These are phyloP conservation scores for Saccharomyces hybrid DNA, from an alignment of 1,139 yeast genomes.

Conservation along the genomic window DNA sequence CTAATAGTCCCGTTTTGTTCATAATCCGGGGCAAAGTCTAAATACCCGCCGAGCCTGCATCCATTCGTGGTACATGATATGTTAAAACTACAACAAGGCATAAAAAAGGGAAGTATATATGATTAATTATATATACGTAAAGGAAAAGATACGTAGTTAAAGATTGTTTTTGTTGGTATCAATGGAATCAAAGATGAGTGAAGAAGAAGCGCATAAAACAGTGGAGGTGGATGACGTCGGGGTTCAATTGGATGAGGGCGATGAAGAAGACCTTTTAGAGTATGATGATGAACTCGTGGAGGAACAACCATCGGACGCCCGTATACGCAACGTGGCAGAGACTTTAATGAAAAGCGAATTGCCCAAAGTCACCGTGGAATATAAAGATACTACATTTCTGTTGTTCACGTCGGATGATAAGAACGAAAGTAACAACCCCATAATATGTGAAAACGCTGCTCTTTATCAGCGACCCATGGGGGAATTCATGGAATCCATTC, in stretches of 20 bases:
- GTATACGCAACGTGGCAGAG: slow-evolving; percentile 16
- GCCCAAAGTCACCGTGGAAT: slow-evolving; percentile 16
- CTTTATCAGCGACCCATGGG: slow-evolving; percentile 17
- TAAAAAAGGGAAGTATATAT: neutral
- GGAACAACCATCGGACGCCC: slow-evolving; percentile 5
- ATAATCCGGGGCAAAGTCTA: neutral
- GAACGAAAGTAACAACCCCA: slow-evolving; percentile 8
- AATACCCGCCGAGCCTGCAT: neutral
- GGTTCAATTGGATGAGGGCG: slow-evolving; percentile 12
- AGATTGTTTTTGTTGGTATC: neutral
- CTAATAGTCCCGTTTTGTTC: neutral
- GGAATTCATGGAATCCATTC: slow-evolving; percentile 21
- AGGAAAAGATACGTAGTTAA: neutral
- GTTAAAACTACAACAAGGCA: neutral
- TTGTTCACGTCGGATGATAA: slow-evolving; percentile 20
- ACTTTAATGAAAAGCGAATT: slow-evolving; percentile 10
- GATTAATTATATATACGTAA: neutral
- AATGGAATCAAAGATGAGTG: neutral
- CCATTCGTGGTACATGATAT: neutral
- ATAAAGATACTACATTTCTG: slow-evolving; percentile 15
- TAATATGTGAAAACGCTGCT: slow-evolving; percentile 19
- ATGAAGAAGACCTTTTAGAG: slow-evolving; percentile 17
- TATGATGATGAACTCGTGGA: slow-evolving; percentile 9
- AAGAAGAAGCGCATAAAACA: slow-evolving; percentile 1
- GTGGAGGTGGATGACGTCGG: slow-evolving; percentile 11